A percentile compares a stretch with the other conserved stretches of the same genome.
These are phyloP conservation scores for Rutidosis leptorrhynchoides DNA, from an alignment of 129 eudicot species.

Conservation along the genomic window DNA sequence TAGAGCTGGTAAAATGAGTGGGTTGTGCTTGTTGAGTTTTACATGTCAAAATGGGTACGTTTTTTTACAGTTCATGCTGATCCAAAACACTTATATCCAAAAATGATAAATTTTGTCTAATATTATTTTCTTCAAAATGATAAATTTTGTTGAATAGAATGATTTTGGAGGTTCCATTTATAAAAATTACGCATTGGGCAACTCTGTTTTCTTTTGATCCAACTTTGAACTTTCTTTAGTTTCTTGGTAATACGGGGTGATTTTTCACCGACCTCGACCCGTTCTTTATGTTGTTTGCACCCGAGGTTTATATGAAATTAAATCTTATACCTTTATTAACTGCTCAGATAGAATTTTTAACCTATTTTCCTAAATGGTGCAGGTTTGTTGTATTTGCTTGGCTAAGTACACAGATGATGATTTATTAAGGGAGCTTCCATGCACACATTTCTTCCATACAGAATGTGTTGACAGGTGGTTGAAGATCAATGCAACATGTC, in stretches of 20 bases:
- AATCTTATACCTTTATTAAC: background rate
- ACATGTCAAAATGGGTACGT: no score
- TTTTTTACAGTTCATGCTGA: no score
- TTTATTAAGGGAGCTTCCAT: conserved; percentile 62
- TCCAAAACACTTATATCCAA: no score
- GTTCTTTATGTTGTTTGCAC: background rate
- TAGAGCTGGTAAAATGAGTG: background rate
- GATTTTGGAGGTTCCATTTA: no score
- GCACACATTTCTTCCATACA: conserved; percentile 64
- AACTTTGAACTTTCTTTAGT: no score
- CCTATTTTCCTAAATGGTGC: conserved; percentile 5
- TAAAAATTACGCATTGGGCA: no score
- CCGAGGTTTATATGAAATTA: background rate
- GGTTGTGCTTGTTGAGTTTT: background rate
- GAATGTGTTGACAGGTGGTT: conserved; percentile 74
- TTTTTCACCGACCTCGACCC: no score
- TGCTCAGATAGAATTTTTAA: background rate
- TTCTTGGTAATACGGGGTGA: no score
- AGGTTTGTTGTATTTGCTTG: conserved; percentile 72
- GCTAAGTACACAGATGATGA: conserved; percentile 53
- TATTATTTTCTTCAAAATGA: no score
- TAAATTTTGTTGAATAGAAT: no score
- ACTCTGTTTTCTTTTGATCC: no score
- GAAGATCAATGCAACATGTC: conserved; percentile 67
- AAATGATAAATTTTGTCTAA: no score